A percentile compares a stretch with the other conserved stretches of the same genome.
Evolutionary conservation across 139 green algal species (phyloP).

Genomic region (Coccomyxa sp.): DNA sequence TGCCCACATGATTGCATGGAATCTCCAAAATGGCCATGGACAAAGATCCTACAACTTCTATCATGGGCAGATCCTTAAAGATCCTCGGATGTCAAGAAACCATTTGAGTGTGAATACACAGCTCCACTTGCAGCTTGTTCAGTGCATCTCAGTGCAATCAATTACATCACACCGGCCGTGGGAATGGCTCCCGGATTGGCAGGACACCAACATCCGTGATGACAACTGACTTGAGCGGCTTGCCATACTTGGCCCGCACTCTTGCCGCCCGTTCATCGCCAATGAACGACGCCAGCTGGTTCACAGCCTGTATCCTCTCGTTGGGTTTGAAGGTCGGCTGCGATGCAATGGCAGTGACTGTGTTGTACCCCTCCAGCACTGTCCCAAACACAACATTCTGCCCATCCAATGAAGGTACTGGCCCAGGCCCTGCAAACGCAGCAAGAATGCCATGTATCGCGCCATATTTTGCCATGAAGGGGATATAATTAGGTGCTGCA

Average conservation of each 20-base stretch:
- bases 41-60: too few relatives aligned
- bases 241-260: constrained; percentile 51
- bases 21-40: too few relatives aligned
- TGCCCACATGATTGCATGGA: too few relatives aligned
- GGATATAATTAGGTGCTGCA: not conserved
- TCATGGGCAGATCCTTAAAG: too few relatives aligned
- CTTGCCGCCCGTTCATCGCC: constrained; percentile 60
- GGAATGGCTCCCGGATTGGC: constrained; percentile 1
- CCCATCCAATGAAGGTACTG: constrained; percentile 59
- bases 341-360: constrained; percentile 27
- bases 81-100: too few relatives aligned
- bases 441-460: not conserved
- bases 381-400: constrained; percentile 72
- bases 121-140: too few relatives aligned
- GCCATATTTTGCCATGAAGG: not conserved
- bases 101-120: too few relatives aligned
- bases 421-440: constrained; percentile 45
- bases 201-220: constrained; percentile 40
- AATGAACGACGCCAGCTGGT: constrained; percentile 55
- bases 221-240: constrained; percentile 61
- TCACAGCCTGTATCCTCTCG: constrained; percentile 34
- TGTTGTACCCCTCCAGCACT: constrained; percentile 51
- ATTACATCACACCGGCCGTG: not conserved
- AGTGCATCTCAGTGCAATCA: too few relatives aligned
- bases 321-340: constrained; percentile 52